Conservation (phyloP, 371 early-diverging fungal species). For the Sporodiniella umbellata region DNA sequence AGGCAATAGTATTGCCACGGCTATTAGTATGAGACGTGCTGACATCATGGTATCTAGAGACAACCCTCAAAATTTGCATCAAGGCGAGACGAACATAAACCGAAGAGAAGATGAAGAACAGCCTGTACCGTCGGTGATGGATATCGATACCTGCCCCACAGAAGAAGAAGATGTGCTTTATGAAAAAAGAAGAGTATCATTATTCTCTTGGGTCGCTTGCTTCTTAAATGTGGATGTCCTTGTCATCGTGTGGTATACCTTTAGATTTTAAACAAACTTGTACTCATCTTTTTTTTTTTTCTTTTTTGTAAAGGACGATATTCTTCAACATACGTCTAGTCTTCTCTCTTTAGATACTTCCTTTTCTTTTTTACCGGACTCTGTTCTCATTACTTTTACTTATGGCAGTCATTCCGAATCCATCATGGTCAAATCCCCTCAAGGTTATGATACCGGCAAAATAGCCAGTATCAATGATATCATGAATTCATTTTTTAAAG, state of each 20-base stretch:
- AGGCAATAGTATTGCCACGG: conserved; percentile 23
- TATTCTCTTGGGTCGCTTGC: conserved; percentile 27
- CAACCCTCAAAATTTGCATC: conserved; percentile 22
- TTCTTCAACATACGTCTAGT: conserved; percentile 28
- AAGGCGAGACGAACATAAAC: conserved; percentile 5
- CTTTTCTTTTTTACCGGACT: conserved; percentile 42
- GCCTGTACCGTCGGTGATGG: background rate
- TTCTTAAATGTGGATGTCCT: conserved; percentile 43
- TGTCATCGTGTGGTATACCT: conserved; percentile 44
- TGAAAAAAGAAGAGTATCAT: conserved; percentile 34
- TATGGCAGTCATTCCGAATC: conserved; percentile 19
- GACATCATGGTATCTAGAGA: conserved; percentile 27
- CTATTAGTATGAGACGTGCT: conserved; percentile 22
- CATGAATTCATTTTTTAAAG: conserved; percentile 28
- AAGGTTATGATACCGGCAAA: conserved; percentile 38
- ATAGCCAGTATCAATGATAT: conserved; percentile 31
- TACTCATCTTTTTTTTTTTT: background rate
- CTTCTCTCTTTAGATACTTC: conserved; percentile 25
- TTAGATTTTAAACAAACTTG: background rate
- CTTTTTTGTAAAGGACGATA: conserved; percentile 27
- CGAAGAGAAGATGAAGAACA: background rate
- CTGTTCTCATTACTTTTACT: conserved; percentile 30
- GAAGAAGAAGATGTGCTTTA: conserved; percentile 10
- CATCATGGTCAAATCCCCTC: conserved; percentile 40
- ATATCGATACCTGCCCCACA: background rate